These are phyloP conservation scores for Fabrea salina DNA, from an alignment of 169 alveolate genomes.

Conservation along the genomic window DNA sequence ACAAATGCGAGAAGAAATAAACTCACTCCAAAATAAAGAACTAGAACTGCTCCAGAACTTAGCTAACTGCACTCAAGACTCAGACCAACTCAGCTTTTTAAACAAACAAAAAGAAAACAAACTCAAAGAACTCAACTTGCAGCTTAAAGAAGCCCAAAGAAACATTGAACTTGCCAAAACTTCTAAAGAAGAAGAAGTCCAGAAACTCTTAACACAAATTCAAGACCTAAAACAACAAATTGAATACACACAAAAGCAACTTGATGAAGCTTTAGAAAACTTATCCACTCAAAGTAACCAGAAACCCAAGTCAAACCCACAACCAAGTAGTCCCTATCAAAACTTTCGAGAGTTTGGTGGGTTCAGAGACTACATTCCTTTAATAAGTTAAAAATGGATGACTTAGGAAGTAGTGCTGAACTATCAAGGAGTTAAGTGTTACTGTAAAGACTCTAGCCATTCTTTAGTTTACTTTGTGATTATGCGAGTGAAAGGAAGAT, in stretches of 20 bases:
- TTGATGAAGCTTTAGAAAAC: constrained; percentile 2
- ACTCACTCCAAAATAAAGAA: not conserved
- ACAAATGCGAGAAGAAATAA: not conserved
- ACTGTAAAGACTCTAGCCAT: no score
- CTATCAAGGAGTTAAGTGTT: no score
- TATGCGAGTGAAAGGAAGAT: no score
- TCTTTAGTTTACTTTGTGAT: no score
- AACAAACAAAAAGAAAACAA: constrained; percentile 21
- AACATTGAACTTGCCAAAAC: constrained; percentile 6
- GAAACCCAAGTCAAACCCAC: no score
- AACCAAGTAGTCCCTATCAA: no score
- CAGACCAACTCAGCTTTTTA: not conserved
- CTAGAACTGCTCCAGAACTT: not conserved
- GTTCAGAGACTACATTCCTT: no score
- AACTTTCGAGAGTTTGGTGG: no score
- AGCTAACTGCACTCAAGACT: constrained; percentile 22
- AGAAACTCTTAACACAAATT: not conserved
- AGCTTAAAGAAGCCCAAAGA: not conserved
- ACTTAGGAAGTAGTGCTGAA: no score
- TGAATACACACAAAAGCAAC: not conserved
- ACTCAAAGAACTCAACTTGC: constrained; percentile 3
- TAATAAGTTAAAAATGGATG: no score
- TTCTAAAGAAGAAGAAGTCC: not conserved
- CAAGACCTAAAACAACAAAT: not conserved
- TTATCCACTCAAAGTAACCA: not conserved